Percentiles rank a stretch among this genome's conserved stretches.
These are phyloP conservation scores for Colletotrichum eremochloae DNA, from an alignment of 2,329 filamentous ascomycete genomes.

Conservation along the genomic window DNA sequence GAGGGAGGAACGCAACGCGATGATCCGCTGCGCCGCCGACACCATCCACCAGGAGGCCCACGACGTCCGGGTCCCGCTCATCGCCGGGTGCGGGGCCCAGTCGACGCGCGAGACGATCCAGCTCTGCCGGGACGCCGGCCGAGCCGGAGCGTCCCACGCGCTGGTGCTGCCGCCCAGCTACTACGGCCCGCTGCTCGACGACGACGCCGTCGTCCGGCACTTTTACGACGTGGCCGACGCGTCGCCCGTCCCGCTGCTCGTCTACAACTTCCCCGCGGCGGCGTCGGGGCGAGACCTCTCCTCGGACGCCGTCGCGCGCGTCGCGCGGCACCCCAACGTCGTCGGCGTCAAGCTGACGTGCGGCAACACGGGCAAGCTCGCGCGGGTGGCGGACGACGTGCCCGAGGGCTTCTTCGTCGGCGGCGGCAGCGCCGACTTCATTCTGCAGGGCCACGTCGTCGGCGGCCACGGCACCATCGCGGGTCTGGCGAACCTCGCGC, in stretches of 20 bases:
- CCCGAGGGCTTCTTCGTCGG: slow-evolving; percentile 71
- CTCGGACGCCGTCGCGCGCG: slow-evolving; percentile 67
- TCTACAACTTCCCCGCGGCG: slow-evolving; percentile 75
- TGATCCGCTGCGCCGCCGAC: slow-evolving; percentile 77
- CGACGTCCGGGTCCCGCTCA: slow-evolving; percentile 73
- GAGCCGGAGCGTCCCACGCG: slow-evolving; percentile 75
- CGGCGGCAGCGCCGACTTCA: slow-evolving; percentile 81
- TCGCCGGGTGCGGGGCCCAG: slow-evolving; percentile 78
- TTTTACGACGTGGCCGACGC: slow-evolving; percentile 71
- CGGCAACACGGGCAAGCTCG: slow-evolving; percentile 75
- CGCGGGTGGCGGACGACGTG: slow-evolving; percentile 63
- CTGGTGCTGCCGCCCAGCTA: slow-evolving; percentile 78
- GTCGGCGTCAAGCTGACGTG: slow-evolving; percentile 74
- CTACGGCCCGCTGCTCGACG: slow-evolving; percentile 72
- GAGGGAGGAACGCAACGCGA: slow-evolving; percentile 74
- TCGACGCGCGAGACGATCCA: slow-evolving; percentile 77
- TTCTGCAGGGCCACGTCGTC: slow-evolving; percentile 76
- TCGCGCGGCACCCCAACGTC: slow-evolving; percentile 69
- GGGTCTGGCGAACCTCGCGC: slow-evolving; percentile 78
- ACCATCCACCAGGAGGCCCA: slow-evolving; percentile 74
- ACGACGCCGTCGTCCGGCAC: slow-evolving; percentile 69
- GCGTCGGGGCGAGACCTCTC: slow-evolving; percentile 69
- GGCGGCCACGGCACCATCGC: slow-evolving; percentile 80
- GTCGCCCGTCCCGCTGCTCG: slow-evolving; percentile 70
- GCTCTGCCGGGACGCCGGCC: slow-evolving; percentile 73